Base-by-base conservation (phyloP, 2,329 filamentous ascomycete species). In the Ophiostoma angusticollis region DNA sequence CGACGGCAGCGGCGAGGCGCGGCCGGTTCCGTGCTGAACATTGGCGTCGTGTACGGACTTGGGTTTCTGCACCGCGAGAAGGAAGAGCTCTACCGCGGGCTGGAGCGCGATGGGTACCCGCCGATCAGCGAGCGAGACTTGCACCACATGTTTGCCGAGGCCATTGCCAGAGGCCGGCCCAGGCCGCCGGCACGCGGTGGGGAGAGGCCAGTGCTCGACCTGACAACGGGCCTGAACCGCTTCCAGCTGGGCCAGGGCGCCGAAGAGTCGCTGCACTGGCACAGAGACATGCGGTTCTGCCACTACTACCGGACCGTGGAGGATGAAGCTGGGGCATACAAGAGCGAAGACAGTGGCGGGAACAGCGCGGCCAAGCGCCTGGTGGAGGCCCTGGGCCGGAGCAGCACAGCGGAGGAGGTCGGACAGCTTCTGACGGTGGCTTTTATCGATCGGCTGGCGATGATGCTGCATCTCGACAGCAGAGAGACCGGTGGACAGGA, bases 101-200 rank as follows among this genome's bases (percentile, higher is more conserved):
- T 66, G 0, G 60, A 62, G 52, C 50, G 59, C 4, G 61, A 66
- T 11, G 61, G 62, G 6, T 66, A 65, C 40, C 61, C 60, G 39
- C 62, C 62, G 25, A 58, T 71, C 11, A 68, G 67, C 3, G 68
- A 72, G 50, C 55, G 58, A 3, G 66, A 70, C 38, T 49, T 72
- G 13, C 65, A 70, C 45, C 62, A 67, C 45, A 61, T 67, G 54
- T 67, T 72, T 43, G 56, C 68, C 8, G 67, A 72, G 48, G 66
- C 67, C 5, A 62, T 73, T 19, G 50, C 57, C 1, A 58, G 59
- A 0, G 65, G 67, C 4, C 54, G 51, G 6, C 59, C 62, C 0
- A 32, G 31, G 2, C 11, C 14, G 5, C 6, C 31, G 5, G 25
- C 29, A 0, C 34, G 29, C 3, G 14, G 18, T 5, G 22, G 24